A percentile compares a stretch with the other conserved stretches of the same genome.
Evolutionary conservation across 306 rosid genomes (phyloP).

Genomic region (Sicyos baderoa): DNA sequence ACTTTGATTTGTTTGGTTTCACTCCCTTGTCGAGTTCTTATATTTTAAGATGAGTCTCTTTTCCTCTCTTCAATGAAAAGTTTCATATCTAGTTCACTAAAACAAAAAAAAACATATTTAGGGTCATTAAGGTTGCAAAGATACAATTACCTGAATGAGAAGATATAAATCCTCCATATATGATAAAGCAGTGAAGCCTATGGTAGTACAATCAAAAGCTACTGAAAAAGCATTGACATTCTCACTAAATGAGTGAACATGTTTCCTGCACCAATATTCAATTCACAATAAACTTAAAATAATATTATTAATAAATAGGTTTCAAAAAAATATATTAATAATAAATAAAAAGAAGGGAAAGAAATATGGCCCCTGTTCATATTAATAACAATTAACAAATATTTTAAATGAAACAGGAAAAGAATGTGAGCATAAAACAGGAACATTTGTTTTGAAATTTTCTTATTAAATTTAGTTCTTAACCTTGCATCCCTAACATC

Average conservation of each 20-base stretch:
- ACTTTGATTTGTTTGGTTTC: no score
- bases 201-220: constrained; percentile 38
- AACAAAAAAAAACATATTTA: constrained; percentile 17
- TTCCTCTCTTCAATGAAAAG: no score
- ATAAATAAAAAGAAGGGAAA: not conserved
- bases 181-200: constrained; percentile 54
- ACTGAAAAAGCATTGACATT: constrained; percentile 42
- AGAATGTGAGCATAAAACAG: not conserved
- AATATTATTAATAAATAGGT: no score
- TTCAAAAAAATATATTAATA: no score
- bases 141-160: constrained; percentile 51
- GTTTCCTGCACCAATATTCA: constrained; percentile 47
- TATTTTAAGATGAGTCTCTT: no score
- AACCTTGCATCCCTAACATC: not conserved
- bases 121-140: constrained; percentile 15
- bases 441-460: not conserved
- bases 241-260: constrained; percentile 55
- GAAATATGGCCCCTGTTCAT: not conserved
- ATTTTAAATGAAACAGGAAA: no score
- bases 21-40: no score
- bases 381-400: no score
- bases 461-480: not conserved
- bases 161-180: constrained; percentile 66
- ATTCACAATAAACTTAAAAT: constrained; percentile 24
- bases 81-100: no score